A percentile compares a stretch with the other conserved stretches of the same genome.
Evolutionary conservation across 177 flowering plant genomes (phyloP).

Genomic region (Vitis hybrid): DNA sequence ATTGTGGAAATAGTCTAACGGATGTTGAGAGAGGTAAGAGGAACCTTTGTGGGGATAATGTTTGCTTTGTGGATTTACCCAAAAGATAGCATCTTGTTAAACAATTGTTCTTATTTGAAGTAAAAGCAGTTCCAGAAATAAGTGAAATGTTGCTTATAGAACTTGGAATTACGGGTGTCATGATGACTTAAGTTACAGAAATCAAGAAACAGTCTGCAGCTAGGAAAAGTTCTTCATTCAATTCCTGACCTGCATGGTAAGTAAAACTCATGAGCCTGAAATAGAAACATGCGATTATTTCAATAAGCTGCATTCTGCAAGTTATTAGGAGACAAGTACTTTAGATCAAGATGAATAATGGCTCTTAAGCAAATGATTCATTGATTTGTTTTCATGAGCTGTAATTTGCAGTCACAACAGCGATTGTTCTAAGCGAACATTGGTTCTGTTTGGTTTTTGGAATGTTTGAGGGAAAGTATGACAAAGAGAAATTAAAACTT

Average conservation of each 20-base stretch:
- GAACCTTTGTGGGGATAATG: conserved; percentile 31
- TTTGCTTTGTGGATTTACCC: conserved; percentile 31
- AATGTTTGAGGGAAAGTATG: too few relatives aligned
- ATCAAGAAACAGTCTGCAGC: conserved; percentile 11
- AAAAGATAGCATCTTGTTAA: conserved; percentile 33
- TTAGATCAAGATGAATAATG: neutral
- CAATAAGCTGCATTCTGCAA: too few relatives aligned
- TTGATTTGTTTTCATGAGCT: neutral
- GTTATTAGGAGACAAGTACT: neutral
- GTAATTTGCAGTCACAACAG: neutral
- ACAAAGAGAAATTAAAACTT: too few relatives aligned
- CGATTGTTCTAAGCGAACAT: neutral
- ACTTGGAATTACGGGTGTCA: conserved; percentile 72
- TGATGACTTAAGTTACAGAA: conserved; percentile 28
- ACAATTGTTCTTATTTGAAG: conserved; percentile 37
- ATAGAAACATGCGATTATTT: neutral
- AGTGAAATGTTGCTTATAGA: conserved; percentile 50
- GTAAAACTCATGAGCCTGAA: conserved; percentile 2
- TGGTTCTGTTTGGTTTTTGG: too few relatives aligned
- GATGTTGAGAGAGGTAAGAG: conserved; percentile 44
- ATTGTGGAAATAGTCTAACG: conserved; percentile 45
- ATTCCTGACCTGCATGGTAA: conserved; percentile 37
- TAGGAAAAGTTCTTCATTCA: conserved; percentile 19
- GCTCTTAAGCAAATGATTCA: neutral
- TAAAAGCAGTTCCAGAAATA: conserved; percentile 46